Percentiles rank a stretch among this genome's conserved stretches.
phyloP scores from a whole-genome alignment of 2,329 filamentous ascomycete species.

The Aspergillus carbonarius region DNA sequence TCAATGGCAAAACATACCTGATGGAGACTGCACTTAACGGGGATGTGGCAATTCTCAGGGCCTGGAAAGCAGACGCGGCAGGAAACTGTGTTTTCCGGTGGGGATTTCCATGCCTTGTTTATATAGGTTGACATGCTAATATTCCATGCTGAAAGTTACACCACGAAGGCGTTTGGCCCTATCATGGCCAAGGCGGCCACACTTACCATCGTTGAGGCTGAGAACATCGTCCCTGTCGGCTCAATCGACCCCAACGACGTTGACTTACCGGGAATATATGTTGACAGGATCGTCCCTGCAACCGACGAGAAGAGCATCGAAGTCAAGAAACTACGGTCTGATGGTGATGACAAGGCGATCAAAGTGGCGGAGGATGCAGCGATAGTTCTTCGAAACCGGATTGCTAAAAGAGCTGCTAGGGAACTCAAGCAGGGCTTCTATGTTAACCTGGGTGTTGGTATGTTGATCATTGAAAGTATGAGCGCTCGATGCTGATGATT shows the following conservation, averaged over 20 bases:
- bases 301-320: conserved; percentile 72
- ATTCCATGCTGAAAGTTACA: conserved; percentile 48
- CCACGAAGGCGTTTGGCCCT: conserved; percentile 71
- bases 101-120: conserved; percentile 22
- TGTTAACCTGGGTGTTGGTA: conserved; percentile 37
- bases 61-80: conserved; percentile 72
- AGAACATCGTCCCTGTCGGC: conserved; percentile 75
- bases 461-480: conserved; percentile 4
- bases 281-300: conserved; percentile 75
- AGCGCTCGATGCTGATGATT: background rate
- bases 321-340: conserved; percentile 59
- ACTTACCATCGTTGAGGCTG: conserved; percentile 78
- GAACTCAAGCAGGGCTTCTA: conserved; percentile 66
- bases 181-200: conserved; percentile 80
- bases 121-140: conserved; percentile 25
- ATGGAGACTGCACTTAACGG: conserved; percentile 76
- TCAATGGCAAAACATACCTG: conserved; percentile 69
- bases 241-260: conserved; percentile 71
- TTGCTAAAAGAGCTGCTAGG: conserved; percentile 73
- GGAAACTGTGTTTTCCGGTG: conserved; percentile 78
- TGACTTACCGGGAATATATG: conserved; percentile 77
- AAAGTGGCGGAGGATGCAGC: conserved; percentile 35
- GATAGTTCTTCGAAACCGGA: conserved; percentile 53
- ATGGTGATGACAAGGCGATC: conserved; percentile 36
- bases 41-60: conserved; percentile 74